Percentiles rank a stretch among this genome's conserved stretches.
These are phyloP conservation scores for Herpetomonas samuelpessoai DNA, from an alignment of 208 protist genomes.

Conservation along the genomic window DNA sequence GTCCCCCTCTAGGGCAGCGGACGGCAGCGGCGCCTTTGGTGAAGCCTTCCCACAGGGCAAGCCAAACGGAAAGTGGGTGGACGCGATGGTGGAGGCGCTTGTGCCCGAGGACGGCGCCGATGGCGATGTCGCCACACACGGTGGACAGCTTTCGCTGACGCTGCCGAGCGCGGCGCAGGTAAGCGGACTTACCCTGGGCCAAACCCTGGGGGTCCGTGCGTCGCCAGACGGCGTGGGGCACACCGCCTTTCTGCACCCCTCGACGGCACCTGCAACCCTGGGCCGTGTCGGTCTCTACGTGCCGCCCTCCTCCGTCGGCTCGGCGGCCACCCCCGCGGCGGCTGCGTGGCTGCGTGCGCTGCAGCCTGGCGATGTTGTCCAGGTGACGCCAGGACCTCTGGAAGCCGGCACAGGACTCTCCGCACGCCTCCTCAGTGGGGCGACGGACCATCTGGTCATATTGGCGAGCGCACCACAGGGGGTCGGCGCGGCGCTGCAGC, in stretches of 20 bases:
- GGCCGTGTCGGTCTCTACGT: constrained; percentile 27
- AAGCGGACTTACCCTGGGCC: constrained; percentile 22
- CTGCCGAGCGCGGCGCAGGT: constrained; percentile 22
- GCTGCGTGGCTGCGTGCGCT: constrained; percentile 19
- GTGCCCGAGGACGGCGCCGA: constrained; percentile 15
- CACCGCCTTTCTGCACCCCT: constrained; percentile 20
- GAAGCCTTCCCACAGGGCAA: neutral
- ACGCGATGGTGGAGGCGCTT: constrained; percentile 10
- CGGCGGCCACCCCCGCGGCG: neutral
- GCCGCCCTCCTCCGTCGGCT: neutral
- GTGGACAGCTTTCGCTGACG: constrained; percentile 16
- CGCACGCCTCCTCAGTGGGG: neutral
- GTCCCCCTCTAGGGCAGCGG: neutral
- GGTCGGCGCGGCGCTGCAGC: constrained; percentile 25
- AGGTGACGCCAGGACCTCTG: constrained; percentile 13
- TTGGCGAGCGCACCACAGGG: constrained; percentile 21
- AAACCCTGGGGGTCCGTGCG: constrained; percentile 18
- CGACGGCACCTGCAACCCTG: constrained; percentile 14
- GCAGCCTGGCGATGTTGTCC: constrained; percentile 23
- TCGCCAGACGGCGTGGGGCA: constrained; percentile 1
- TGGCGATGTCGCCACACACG: constrained; percentile 4
- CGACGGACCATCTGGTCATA: constrained; percentile 6
- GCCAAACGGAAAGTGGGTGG: constrained; percentile 9
- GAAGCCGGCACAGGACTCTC: neutral
- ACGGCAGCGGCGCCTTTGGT: constrained; percentile 5